A percentile compares a stretch with the other conserved stretches of the same genome.
These are phyloP conservation scores for Trichoderma sp. DNA, from an alignment of 2,329 filamentous ascomycete genomes.

Conservation along the genomic window DNA sequence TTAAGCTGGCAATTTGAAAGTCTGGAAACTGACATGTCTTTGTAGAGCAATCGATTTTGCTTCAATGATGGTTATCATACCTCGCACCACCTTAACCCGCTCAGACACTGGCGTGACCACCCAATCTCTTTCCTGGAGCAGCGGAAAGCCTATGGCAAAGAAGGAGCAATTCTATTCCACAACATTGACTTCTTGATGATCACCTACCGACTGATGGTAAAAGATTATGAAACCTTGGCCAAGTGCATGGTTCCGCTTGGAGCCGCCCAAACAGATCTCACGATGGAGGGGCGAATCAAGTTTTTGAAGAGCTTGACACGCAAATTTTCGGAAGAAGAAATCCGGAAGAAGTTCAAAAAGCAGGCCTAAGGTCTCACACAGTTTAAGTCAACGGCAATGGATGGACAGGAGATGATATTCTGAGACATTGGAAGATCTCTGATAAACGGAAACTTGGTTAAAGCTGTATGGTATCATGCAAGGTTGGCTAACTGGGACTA, in stretches of 20 bases:
- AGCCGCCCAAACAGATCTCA: slow-evolving; percentile 68
- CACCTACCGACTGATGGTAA: slow-evolving; percentile 67
- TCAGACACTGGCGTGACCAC: slow-evolving; percentile 81
- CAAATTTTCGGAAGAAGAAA: slow-evolving; percentile 67
- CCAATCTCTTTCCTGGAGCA: slow-evolving; percentile 72
- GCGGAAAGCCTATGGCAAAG: slow-evolving; percentile 67
- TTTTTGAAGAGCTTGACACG: slow-evolving; percentile 69
- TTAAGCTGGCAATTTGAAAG: neutral
- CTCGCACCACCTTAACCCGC: slow-evolving; percentile 77
- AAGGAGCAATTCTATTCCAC: slow-evolving; percentile 75
- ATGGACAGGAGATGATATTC: neutral
- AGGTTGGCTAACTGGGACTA: neutral
- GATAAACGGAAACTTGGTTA: neutral
- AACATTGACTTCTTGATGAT: slow-evolving; percentile 83
- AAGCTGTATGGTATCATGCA: neutral
- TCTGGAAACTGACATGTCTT: neutral
- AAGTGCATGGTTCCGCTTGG: slow-evolving; percentile 74
- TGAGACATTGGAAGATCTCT: neutral
- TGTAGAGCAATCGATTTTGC: slow-evolving; percentile 76
- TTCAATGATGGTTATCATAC: slow-evolving; percentile 86
- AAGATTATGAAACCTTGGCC: slow-evolving; percentile 73
- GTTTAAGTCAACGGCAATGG: neutral
- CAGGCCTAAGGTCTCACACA: neutral
- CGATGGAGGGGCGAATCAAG: slow-evolving; percentile 62
- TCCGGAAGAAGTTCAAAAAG: slow-evolving; percentile 58